phyloP scores from a whole-genome alignment of 495 filamentous ascomycete species.

The Schizothecium vesticola region DNA sequence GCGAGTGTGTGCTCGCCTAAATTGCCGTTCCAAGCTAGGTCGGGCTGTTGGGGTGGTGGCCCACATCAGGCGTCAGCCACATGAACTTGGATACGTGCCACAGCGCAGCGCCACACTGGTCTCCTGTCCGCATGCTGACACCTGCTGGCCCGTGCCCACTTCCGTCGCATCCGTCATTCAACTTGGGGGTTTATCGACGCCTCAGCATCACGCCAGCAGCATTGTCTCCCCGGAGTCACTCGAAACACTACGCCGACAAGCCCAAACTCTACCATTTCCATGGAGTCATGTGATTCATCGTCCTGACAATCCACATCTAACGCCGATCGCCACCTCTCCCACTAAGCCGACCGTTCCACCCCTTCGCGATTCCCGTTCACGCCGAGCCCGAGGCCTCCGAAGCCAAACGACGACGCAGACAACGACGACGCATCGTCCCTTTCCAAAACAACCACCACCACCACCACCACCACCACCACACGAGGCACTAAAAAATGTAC shows the following conservation, averaged over 20 bases:
- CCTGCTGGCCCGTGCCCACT: conserved; percentile 10
- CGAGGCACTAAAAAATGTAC: conserved; percentile 50
- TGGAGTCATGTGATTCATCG: not conserved
- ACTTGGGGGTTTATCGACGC: not conserved
- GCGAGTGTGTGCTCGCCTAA: conserved; percentile 44
- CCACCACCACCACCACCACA: not conserved
- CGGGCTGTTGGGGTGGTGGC: not conserved
- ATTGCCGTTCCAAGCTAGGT: conserved; percentile 23
- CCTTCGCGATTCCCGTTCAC: not conserved
- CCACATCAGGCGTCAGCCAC: not conserved
- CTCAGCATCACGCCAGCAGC: conserved; percentile 2
- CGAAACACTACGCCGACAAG: not conserved
- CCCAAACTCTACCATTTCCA: not conserved
- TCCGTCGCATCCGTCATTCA: conserved; percentile 14
- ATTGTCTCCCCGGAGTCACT: not conserved
- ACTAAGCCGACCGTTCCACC: not conserved
- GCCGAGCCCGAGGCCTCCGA: not conserved
- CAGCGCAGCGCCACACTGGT: not conserved
- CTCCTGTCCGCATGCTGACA: not conserved
- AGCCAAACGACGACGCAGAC: not conserved
- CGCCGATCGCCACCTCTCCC: not conserved
- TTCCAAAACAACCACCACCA: not conserved
- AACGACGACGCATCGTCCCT: not conserved
- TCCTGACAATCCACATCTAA: not conserved
- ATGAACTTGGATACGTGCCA: not conserved